Evolutionary conservation across 2,329 filamentous ascomycete species (phyloP).

Genomic region (Rachicladosporium sp.): DNA sequence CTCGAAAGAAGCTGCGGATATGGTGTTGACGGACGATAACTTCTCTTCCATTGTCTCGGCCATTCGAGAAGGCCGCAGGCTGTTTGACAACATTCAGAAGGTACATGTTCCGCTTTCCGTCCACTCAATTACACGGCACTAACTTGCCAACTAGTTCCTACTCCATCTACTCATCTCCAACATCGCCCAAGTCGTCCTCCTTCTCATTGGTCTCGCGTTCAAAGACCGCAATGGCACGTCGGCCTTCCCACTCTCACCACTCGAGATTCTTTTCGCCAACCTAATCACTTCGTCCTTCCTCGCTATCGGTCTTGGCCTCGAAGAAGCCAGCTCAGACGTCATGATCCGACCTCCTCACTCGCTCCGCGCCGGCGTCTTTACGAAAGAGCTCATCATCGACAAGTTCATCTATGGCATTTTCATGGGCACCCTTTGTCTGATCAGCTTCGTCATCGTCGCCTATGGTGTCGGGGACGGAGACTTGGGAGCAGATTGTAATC

Average conservation of each 20-base stretch:
- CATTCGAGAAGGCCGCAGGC: slow-evolving; percentile 28
- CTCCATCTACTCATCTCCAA: slow-evolving; percentile 34
- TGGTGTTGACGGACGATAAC: slow-evolving; percentile 29
- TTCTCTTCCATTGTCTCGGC: slow-evolving; percentile 29
- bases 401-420: slow-evolving; percentile 33
- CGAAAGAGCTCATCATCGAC: slow-evolving; percentile 29
- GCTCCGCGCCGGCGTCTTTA: slow-evolving; percentile 29
- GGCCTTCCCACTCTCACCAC: slow-evolving; percentile 30
- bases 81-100: slow-evolving; percentile 32
- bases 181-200: slow-evolving; percentile 31
- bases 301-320: slow-evolving; percentile 31
- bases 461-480: slow-evolving; percentile 28
- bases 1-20: slow-evolving; percentile 29
- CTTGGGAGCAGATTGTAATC: slow-evolving; percentile 29
- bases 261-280: slow-evolving; percentile 34
- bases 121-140: background rate
- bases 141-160: slow-evolving; percentile 20
- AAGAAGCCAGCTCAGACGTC: slow-evolving; percentile 30
- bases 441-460: slow-evolving; percentile 28
- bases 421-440: slow-evolving; percentile 29
- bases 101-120: background rate
- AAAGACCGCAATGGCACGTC: slow-evolving; percentile 28
- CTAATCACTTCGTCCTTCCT: slow-evolving; percentile 33
- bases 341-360: slow-evolving; percentile 31
- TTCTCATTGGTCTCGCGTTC: slow-evolving; percentile 31